These are phyloP conservation scores for Hypomyces perniciosus DNA, from an alignment of 2,329 filamentous ascomycete genomes.

Conservation along the genomic window DNA sequence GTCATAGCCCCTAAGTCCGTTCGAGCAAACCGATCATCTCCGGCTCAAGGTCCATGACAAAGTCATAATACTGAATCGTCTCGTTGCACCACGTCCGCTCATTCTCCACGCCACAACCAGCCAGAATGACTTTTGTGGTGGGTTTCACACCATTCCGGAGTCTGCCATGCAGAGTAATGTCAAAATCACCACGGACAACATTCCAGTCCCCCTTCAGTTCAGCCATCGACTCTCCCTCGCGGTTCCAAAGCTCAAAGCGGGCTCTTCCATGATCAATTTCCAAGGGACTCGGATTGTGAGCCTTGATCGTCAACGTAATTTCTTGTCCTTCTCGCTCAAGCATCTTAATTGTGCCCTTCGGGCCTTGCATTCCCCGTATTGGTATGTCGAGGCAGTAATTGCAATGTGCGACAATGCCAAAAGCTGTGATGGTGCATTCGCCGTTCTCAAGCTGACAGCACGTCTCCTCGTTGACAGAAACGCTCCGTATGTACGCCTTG, in stretches of 20 bases:
- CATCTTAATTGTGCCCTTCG: conserved; percentile 18
- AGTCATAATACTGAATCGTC: conserved; percentile 18
- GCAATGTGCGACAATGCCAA: conserved; percentile 20
- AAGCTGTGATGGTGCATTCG: conserved; percentile 21
- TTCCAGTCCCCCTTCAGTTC: conserved; percentile 24
- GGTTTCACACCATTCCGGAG: conserved; percentile 11
- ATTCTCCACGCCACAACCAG: conserved; percentile 20
- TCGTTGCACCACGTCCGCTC: conserved; percentile 24
- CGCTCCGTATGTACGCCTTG: conserved; percentile 25
- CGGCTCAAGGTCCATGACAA: conserved; percentile 20
- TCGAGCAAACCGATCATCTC: not conserved
- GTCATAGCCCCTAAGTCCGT: no score
- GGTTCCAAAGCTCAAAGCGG: conserved; percentile 27
- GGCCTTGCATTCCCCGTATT: conserved; percentile 23
- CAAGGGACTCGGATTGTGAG: conserved; percentile 26
- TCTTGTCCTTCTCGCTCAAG: conserved; percentile 14
- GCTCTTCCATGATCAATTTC: conserved; percentile 27
- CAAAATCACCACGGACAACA: conserved; percentile 23
- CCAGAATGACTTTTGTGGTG: conserved; percentile 19
- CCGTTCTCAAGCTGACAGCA: conserved; percentile 25
- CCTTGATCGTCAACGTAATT: conserved; percentile 18
- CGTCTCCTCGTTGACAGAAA: conserved; percentile 24
- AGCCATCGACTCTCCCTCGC: conserved; percentile 21
- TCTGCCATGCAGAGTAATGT: conserved; percentile 24
- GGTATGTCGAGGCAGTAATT: conserved; percentile 24